A percentile compares a stretch with the other conserved stretches of the same genome.
phyloP scores from a whole-genome alignment of 345 rosid genomes.

The Microcos paniculata region DNA sequence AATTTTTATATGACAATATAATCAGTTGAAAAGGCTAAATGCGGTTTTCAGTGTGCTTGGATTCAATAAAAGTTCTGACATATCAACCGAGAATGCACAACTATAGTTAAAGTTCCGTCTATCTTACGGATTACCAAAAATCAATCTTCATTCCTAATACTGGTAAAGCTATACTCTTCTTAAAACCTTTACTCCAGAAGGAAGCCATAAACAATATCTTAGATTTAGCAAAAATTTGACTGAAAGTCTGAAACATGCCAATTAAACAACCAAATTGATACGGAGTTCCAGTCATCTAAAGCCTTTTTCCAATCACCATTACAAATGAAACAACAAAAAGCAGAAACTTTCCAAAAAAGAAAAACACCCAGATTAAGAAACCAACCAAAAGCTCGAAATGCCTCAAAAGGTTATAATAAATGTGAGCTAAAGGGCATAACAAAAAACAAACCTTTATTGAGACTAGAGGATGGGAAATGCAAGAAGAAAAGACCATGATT shows the following conservation, averaged over 20 bases:
- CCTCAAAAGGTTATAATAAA: not conserved
- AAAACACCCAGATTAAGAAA: constrained; percentile 7
- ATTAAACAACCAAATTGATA: not conserved
- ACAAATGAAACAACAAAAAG: constrained; percentile 7
- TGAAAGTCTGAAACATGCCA: not conserved
- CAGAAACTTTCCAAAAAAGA: too few relatives aligned
- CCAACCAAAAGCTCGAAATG: not conserved
- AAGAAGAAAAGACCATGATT: constrained; percentile 57
- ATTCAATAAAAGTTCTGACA: not conserved
- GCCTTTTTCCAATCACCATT: not conserved
- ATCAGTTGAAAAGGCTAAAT: not conserved
- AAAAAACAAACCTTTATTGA: constrained; percentile 38
- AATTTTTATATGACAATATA: not conserved
- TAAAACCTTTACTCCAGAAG: not conserved
- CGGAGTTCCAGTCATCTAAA: not conserved
- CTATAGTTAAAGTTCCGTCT: not conserved
- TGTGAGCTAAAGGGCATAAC: constrained; percentile 15
- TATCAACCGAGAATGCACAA: not conserved
- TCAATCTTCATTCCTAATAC: not conserved
- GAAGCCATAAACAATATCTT: not conserved
- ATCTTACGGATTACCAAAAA: not conserved
- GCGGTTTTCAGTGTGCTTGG: not conserved
- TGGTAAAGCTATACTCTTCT: not conserved
- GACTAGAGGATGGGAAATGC: constrained; percentile 43
- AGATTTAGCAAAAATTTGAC: constrained; percentile 13